These are phyloP conservation scores for Lignosus rhinocerotis DNA, from an alignment of 1,284 basidiomycete genomes.

Conservation along the genomic window DNA sequence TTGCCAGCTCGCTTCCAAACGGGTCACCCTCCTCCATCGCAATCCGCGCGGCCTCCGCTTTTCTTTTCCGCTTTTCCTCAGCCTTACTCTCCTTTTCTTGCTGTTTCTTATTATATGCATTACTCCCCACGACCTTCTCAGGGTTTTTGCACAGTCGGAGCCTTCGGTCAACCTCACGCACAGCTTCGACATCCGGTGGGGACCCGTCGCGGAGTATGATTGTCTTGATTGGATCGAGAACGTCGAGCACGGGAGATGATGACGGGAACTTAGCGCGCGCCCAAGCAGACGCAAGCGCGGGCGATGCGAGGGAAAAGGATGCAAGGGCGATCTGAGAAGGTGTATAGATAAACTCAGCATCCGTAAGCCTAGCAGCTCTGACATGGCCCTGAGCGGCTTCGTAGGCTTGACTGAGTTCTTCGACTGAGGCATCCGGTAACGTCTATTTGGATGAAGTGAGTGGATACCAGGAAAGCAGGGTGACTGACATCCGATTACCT, in stretches of 20 bases:
- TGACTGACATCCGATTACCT: constrained; percentile 51
- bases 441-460: constrained; percentile 39
- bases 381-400: constrained; percentile 63
- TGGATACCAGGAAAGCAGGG: background rate
- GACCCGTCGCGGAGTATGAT: constrained; percentile 61
- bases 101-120: constrained; percentile 69
- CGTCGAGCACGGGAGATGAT: constrained; percentile 28
- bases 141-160: constrained; percentile 90
- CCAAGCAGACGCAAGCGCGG: constrained; percentile 68
- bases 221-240: constrained; percentile 55
- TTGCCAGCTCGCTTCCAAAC: constrained; percentile 57
- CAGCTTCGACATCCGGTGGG: constrained; percentile 75
- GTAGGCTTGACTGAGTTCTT: constrained; percentile 51
- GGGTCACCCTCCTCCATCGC: constrained; percentile 60
- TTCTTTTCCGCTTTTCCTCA: constrained; percentile 64
- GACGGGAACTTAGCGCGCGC: constrained; percentile 48
- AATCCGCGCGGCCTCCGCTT: constrained; percentile 56
- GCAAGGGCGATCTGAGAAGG: constrained; percentile 95
- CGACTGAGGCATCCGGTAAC: constrained; percentile 45
- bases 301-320: constrained; percentile 67
- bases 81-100: constrained; percentile 65
- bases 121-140: constrained; percentile 87
- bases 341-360: constrained; percentile 89
- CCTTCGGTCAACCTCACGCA: constrained; percentile 84
- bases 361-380: constrained; percentile 79